phyloP scores from a whole-genome alignment of 768 basidiomycete genomes.

The Pulveroboletus sp. region DNA sequence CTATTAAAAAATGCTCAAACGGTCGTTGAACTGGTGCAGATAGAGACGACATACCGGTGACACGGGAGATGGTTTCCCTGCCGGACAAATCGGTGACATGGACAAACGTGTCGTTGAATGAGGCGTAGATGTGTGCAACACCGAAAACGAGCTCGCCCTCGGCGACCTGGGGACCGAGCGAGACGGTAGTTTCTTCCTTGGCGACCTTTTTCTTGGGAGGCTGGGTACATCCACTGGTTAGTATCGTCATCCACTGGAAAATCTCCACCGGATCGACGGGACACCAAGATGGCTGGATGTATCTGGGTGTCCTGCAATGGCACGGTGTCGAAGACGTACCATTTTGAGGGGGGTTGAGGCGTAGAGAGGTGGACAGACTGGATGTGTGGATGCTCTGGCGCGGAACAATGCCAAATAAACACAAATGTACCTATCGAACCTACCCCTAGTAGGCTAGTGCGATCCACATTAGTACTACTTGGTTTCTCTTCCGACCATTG shows the following conservation, averaged over 20 bases:
- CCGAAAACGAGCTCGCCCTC: constrained; percentile 98
- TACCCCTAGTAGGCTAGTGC: too few species aligned
- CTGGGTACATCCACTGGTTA: constrained; percentile 58
- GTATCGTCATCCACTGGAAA: constrained; percentile 48
- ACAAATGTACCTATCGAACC: constrained; percentile 10
- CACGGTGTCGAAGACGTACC: constrained; percentile 30
- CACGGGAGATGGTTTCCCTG: constrained; percentile 98
- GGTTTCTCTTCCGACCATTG: too few species aligned
- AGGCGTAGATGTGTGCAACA: constrained; percentile 98
- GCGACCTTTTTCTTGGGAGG: constrained; percentile 82
- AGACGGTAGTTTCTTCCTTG: constrained; percentile 81
- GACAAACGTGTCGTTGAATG: constrained; percentile 99
- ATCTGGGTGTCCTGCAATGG: neutral
- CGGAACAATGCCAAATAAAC: constrained; percentile 13
- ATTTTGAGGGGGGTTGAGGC: constrained; percentile 33
- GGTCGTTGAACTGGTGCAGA: neutral
- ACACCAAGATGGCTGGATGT: neutral
- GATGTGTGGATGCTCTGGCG: constrained; percentile 6
- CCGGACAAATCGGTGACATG: constrained; percentile 99
- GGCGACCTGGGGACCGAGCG: constrained; percentile 92
- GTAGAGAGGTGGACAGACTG: constrained; percentile 18
- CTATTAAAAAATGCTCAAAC: constrained; percentile 35
- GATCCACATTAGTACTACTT: too few species aligned
- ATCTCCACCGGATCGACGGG: neutral
- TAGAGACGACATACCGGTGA: constrained; percentile 67